Base-by-base conservation (phyloP, 305 asterid genomes). In the Nicotiana rustica region DNA sequence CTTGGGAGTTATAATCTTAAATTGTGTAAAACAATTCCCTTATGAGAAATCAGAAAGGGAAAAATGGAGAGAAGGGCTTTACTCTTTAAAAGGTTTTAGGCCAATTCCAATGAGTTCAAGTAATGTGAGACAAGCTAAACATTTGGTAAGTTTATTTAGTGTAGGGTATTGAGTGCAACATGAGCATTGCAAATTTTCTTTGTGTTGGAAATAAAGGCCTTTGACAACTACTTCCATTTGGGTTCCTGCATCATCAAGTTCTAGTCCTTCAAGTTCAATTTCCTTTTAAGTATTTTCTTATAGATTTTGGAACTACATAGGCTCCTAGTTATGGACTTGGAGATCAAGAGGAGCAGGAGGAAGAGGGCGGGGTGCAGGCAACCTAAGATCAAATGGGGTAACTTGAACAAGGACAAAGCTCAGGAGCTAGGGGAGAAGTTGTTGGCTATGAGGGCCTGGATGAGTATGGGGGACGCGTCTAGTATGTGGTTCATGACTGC, bases 181-280 rank as follows among this genome's bases (percentile, higher is more conserved):
- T 86, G 89, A 85, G 19, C 77, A 81, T 31, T 73, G 83, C 68
- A 78, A 85, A 56, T 76, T 88, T 79, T 17, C 79, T 4, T 79
- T 88, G 83, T 81, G 84, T 64, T 88, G 91, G 91, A 88, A 86
- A 83, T 86, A 88, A 57, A 86, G 88, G 82, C 86, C 85, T 41
- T 81, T 88, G 82, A 79, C 78, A 67, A 78, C 84, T 9, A 87
- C 89, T 75, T 85, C 89, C 33, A 76, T 88, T 73, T 88, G 89
- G 91, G 88, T 78, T 62, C 89, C 91, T 33, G 66, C 18, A 41
- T 59, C 81, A 78, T 15, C 64, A 65, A 80, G 31, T 44, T 14
- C 69, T 67, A 59, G 79, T 52, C 60, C 75, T 77, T 13, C 67
- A 59, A 64, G 66, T 17, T 59, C 80, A 31, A 70, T 52, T 49